phyloP scores from a whole-genome alignment of 176 grass and related monocot genomes.

The Themeda triandra region DNA sequence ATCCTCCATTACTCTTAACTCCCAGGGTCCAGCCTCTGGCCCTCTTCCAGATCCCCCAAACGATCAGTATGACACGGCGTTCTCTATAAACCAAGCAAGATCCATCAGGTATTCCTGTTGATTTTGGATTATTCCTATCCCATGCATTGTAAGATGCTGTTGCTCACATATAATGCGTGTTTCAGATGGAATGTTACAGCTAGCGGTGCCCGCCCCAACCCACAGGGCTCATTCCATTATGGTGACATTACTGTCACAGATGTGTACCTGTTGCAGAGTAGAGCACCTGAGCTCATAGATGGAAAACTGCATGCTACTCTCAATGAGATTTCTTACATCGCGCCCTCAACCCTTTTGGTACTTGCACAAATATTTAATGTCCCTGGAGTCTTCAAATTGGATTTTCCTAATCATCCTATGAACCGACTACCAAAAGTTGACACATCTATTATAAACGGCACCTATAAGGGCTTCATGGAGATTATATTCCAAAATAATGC shows the following conservation, averaged over 20 bases:
- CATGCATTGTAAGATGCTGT: not conserved
- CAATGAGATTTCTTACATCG: conserved; percentile 87
- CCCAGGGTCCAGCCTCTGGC: conserved; percentile 62
- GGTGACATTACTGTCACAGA: conserved; percentile 91
- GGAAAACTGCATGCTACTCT: conserved; percentile 64
- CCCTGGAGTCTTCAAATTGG: conserved; percentile 77
- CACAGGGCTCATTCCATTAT: conserved; percentile 93
- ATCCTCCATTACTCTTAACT: conserved; percentile 91
- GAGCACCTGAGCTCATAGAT: conserved; percentile 66
- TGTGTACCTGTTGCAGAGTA: conserved; percentile 71
- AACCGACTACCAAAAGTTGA: conserved; percentile 79
- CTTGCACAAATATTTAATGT: conserved; percentile 85
- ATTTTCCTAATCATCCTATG: conserved; percentile 81
- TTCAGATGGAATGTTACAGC: conserved; percentile 93
- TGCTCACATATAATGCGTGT: conserved; percentile 18
- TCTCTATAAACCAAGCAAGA: conserved; percentile 95
- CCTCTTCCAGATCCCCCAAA: conserved; percentile 78
- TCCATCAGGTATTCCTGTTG: conserved; percentile 62
- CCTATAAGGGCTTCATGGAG: conserved; percentile 93
- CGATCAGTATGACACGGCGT: conserved; percentile 68
- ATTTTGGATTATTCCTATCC: not conserved
- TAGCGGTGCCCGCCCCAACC: conserved; percentile 83
- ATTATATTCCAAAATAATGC: conserved; percentile 98
- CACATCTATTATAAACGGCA: conserved; percentile 89
- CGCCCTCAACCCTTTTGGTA: conserved; percentile 70